Percentiles rank a stretch among this genome's conserved stretches.
Conservation (phyloP, 1,284 basidiomycete genomes). For the Apiotrichum mycotoxinovorans region DNA sequence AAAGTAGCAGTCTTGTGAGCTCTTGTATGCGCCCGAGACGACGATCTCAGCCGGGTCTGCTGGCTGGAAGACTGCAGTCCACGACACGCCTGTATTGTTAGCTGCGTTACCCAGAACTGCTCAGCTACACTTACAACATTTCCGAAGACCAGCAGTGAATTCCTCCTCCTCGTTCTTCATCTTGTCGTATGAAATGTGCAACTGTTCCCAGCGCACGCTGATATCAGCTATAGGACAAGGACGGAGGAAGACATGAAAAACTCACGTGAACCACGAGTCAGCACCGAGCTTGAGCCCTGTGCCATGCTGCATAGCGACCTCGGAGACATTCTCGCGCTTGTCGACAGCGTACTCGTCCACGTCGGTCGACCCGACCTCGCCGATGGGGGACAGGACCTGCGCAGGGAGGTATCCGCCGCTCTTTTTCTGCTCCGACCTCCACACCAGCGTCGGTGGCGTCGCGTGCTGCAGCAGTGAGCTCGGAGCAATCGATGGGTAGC, state of each 20-base stretch:
- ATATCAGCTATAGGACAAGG: slow-evolving; percentile 2
- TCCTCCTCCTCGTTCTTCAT: slow-evolving; percentile 34
- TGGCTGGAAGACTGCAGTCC: slow-evolving; percentile 25
- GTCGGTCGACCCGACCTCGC: slow-evolving; percentile 20
- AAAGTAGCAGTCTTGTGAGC: slow-evolving; percentile 19
- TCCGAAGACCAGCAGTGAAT: slow-evolving; percentile 15
- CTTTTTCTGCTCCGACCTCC: slow-evolving; percentile 31
- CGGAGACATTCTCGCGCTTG: slow-evolving; percentile 10
- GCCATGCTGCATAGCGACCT: slow-evolving; percentile 23
- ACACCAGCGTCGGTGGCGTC: slow-evolving; percentile 26
- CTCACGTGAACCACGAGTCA: slow-evolving; percentile 33
- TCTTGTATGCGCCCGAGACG: slow-evolving; percentile 22
- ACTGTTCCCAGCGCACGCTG: slow-evolving; percentile 15
- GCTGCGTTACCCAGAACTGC: neutral
- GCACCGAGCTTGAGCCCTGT: slow-evolving; percentile 12
- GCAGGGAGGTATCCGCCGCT: slow-evolving; percentile 21
- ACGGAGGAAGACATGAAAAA: neutral
- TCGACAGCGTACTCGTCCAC: slow-evolving; percentile 28
- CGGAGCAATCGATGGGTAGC: neutral
- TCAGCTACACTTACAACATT: slow-evolving; percentile 24
- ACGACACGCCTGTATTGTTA: slow-evolving; percentile 30
- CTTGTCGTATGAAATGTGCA: slow-evolving; percentile 26
- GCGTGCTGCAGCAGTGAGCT: slow-evolving; percentile 5
- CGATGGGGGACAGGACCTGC: slow-evolving; percentile 18
- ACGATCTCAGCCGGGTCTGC: slow-evolving; percentile 24